Base-by-base conservation (phyloP, 345 rosid species). In the rapeseed (Brassica napus) region DNA sequence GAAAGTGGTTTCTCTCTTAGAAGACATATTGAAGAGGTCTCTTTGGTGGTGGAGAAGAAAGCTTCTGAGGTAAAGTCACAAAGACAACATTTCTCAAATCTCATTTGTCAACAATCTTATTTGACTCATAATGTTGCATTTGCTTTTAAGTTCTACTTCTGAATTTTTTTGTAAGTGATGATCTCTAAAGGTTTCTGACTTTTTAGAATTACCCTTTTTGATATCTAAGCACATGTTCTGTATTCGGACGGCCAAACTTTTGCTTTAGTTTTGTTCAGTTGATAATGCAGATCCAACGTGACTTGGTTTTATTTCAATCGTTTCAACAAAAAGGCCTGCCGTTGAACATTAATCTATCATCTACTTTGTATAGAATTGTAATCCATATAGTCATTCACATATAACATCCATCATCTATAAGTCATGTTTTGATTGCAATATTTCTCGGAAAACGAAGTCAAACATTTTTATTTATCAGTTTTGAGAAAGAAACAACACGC, bases 11-110 rank as follows among this genome's bases (percentile, higher is more conserved):
- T 26, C 42, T 60, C 77, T 73, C 69, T 62, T 34, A 65, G 4
- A 54, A 34, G 30, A 49, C 54, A 74, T 26, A 42, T 28, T 42
- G 44, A 35, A 61, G 26, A 72, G 58, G 49, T 15, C 59, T 9
- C 60, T 73, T 8, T 62, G 26, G 44, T 49, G 62, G 73, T 23
- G 49, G 28, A 54, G 52, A 49, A 63, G 31, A 70, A n/a, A 78
- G 49, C 52, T 57, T 65, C 62, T n/a, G 3, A 78, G 77, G 82
- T 78, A 78, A 57, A 54, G 5, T 35, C 74, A 52, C 44, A 63
- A 70, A 59, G 5, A 63, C 30, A 6, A 8, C 12, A 44, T 66
- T 34, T 49, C 31, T 24, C 10, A 59, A 37, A 1, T 59, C 18
- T 42, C 61, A 31, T 74, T 49, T 66, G 0, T 65, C 2, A 28